These are phyloP conservation scores for Colletotrichum eleusines DNA, from an alignment of 2,329 filamentous ascomycete species.

Conservation along the genomic window DNA sequence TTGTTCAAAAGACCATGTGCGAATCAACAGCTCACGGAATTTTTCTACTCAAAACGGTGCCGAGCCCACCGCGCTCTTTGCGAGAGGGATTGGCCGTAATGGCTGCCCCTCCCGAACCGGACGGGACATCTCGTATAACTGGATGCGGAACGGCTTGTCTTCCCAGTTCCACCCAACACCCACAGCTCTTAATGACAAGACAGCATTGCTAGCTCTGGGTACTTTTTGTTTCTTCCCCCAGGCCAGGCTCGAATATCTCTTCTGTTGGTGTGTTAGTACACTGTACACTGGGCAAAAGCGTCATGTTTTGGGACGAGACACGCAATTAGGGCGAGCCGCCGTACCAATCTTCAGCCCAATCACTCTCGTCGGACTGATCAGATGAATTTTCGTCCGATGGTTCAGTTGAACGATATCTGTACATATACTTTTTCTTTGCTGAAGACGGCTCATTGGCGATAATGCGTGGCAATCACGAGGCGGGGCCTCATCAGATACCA, in stretches of 20 bases:
- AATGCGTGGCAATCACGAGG: neutral
- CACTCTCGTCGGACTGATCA: neutral
- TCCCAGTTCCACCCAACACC: neutral
- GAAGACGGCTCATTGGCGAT: neutral
- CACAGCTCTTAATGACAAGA: neutral
- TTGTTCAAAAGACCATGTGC: constrained; percentile 12
- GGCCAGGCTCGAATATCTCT: neutral
- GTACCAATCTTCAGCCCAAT: neutral
- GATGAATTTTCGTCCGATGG: neutral
- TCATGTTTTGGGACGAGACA: constrained; percentile 17
- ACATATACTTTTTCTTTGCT: neutral
- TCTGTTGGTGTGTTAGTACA: neutral
- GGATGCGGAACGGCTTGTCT: neutral
- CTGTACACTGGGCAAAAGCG: neutral
- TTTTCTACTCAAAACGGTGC: neutral
- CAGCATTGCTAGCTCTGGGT: neutral
- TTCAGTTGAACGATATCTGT: neutral
- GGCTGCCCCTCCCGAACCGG: neutral
- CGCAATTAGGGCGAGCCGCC: neutral
- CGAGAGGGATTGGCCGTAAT: neutral
- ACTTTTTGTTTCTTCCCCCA: too few species aligned
- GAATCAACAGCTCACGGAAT: neutral
- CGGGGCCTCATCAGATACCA: neutral
- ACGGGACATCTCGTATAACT: neutral
- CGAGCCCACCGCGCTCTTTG: neutral